Evolutionary conservation across 169 alveolate species (phyloP), one percentile per base, ranked within the genome.

Genomic region (Blepharisma undulans): DNA sequence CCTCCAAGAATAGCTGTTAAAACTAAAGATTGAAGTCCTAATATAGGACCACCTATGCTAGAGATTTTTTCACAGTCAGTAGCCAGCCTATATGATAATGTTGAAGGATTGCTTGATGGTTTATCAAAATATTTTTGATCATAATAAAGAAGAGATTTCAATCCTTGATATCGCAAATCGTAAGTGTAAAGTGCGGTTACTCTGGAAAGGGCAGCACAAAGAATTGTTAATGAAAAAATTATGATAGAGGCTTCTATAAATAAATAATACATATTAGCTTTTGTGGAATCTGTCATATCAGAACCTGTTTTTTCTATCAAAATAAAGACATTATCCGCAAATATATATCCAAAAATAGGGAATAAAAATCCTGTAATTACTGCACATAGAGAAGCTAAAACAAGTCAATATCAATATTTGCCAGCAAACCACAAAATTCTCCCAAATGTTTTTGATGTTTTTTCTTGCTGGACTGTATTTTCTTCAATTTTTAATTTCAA

Each of bases 1-100:
- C 87, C 87, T 27, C 71, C 87, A 25, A 34, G 2, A 14, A 79
- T 25, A n/a, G 87, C 34, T 2, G 87, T 25, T 25, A 79, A 21
- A 12, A 79, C 61, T n/a, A 79, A 32, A 29, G 34, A 79, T 7
- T 79, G 87, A 4, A 79, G 25, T 16, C 89, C 77, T 22, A 84
- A 59, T 21, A 84, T 76, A 36, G 89, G 74, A 25, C 89, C 89
- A 25, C 89, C 89, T 14, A 84, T 48, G n/a, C 34, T 84, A 60
- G 89, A 84, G 0, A 61, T 30, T 60, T 84, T 34, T 84, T 60
- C 77, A 32, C 89, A 84, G 89, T 84, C 89, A 19, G 78, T 7
- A 12, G 77, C 89, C 6, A 84, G 89, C 60, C 34, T 33, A 60
- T 34, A 84, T 22, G 89, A 32, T 7, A 84, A 30, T 22, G 32